Percentiles rank a stretch among this genome's conserved stretches.
phyloP scores from a whole-genome alignment of 192 early-diverging fungal genomes.

The Pilaira anomala region DNA sequence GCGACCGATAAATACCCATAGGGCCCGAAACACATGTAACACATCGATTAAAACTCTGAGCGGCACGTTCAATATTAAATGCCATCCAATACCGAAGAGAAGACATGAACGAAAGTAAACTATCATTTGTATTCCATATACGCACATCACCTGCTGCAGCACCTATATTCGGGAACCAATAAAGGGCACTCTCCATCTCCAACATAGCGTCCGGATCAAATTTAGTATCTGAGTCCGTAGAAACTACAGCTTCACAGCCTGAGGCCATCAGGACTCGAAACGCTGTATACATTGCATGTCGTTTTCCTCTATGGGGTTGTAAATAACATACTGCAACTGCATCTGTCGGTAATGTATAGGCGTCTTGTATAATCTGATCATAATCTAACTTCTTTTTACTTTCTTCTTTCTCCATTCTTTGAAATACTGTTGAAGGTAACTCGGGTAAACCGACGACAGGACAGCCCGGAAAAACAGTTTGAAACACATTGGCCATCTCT shows the following conservation, averaged over 20 bases:
- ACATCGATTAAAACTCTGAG: conserved; percentile 53
- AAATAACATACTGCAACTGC: conserved; percentile 40
- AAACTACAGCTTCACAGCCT: conserved; percentile 51
- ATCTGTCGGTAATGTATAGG: conserved; percentile 14
- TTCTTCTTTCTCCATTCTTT: not conserved
- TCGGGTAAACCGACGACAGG: conserved; percentile 20
- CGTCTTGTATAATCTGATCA: not conserved
- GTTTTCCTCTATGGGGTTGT: conserved; percentile 52
- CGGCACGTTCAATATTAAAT: conserved; percentile 63
- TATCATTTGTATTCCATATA: conserved; percentile 52
- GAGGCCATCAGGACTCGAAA: conserved; percentile 42
- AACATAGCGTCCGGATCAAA: conserved; percentile 45
- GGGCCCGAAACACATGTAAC: conserved; percentile 66
- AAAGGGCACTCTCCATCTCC: conserved; percentile 51
- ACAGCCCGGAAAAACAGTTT: conserved; percentile 22
- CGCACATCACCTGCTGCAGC: conserved; percentile 53
- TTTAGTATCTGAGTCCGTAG: conserved; percentile 61
- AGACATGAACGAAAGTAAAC: conserved; percentile 55
- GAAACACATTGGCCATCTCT: conserved; percentile 37
- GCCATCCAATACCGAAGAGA: conserved; percentile 63
- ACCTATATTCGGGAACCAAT: conserved; percentile 47
- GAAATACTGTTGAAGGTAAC: conserved; percentile 21
- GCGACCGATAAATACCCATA: conserved; percentile 55
- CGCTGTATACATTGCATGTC: conserved; percentile 54
- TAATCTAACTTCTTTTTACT: not conserved